These are phyloP conservation scores for Suhomyces yuchorum DNA, from an alignment of 1,139 yeast species.

Conservation along the genomic window DNA sequence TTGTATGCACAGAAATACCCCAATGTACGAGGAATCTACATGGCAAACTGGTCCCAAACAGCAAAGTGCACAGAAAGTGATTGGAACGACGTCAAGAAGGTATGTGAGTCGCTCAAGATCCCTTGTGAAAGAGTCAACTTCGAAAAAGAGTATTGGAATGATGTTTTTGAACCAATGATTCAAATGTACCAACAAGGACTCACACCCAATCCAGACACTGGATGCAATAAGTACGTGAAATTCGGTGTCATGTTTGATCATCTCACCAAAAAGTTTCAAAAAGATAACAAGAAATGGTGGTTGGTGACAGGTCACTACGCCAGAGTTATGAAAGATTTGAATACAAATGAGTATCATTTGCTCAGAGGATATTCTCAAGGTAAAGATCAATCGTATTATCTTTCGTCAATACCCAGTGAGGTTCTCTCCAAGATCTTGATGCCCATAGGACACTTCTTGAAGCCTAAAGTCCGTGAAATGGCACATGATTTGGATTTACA, in stretches of 20 bases:
- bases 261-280: slow-evolving; percentile 41
- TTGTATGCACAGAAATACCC: slow-evolving; percentile 53
- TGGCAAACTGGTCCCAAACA: slow-evolving; percentile 88
- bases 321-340: slow-evolving; percentile 46
- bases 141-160: slow-evolving; percentile 89
- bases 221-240: slow-evolving; percentile 82
- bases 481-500: slow-evolving; percentile 60
- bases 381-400: slow-evolving; percentile 91
- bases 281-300: slow-evolving; percentile 58
- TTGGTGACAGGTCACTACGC: slow-evolving; percentile 95
- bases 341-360: slow-evolving; percentile 44
- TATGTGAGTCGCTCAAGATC: slow-evolving; percentile 61
- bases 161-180: slow-evolving; percentile 92
- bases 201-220: slow-evolving; percentile 95
- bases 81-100: slow-evolving; percentile 79
- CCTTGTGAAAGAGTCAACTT: slow-evolving; percentile 79
- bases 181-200: slow-evolving; percentile 65
- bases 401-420: slow-evolving; percentile 61
- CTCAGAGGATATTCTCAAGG: slow-evolving; percentile 58
- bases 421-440: slow-evolving; percentile 57
- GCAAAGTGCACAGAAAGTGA: slow-evolving; percentile 80
- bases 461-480: slow-evolving; percentile 69
- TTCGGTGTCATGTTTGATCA: slow-evolving; percentile 75
- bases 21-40: slow-evolving; percentile 77
- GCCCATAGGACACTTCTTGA: slow-evolving; percentile 78